phyloP scores from a whole-genome alignment of 2,329 filamentous ascomycete species.

The Penicillium sp. region DNA sequence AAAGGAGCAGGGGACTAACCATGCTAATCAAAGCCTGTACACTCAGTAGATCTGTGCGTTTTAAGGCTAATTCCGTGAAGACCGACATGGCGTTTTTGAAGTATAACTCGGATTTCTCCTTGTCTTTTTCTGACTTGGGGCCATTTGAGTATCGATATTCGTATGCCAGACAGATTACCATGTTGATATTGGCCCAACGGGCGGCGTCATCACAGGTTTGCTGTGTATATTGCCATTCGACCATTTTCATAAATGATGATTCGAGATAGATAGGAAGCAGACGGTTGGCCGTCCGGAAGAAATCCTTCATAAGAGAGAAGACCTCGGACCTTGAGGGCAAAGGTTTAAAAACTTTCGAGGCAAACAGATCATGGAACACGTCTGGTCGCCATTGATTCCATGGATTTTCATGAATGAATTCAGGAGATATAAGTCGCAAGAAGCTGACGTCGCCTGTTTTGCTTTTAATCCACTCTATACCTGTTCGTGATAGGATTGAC shows the following conservation, averaged over 20 bases:
- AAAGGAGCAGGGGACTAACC: constrained; percentile 34
- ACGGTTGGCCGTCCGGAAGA: constrained; percentile 93
- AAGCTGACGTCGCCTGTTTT: constrained; percentile 90
- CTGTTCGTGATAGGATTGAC: constrained; percentile 91
- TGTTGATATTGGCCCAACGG: constrained; percentile 93
- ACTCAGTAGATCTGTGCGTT: constrained; percentile 83
- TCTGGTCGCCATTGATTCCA: constrained; percentile 96
- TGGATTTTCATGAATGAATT: constrained; percentile 74
- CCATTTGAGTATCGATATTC: constrained; percentile 86
- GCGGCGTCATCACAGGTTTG: constrained; percentile 88
- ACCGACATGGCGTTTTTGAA: constrained; percentile 92
- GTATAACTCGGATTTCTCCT: constrained; percentile 83
- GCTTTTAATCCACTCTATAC: constrained; percentile 91
- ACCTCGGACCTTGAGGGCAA: constrained; percentile 78
- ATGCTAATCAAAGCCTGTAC: constrained; percentile 88
- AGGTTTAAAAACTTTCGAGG: constrained; percentile 67
- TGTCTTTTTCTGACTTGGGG: constrained; percentile 74
- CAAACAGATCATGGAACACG: constrained; percentile 83
- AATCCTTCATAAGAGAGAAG: constrained; percentile 75
- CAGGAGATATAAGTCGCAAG: constrained; percentile 73
- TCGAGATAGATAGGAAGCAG: constrained; percentile 95
- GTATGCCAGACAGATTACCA: constrained; percentile 78
- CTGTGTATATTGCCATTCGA: constrained; percentile 82
- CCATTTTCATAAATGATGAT: constrained; percentile 89
- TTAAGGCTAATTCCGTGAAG: constrained; percentile 79